A percentile compares a stretch with the other conserved stretches of the same genome.
phyloP scores from a whole-genome alignment of 176 grass and related monocot genomes.

The Eragrostis curvula region DNA sequence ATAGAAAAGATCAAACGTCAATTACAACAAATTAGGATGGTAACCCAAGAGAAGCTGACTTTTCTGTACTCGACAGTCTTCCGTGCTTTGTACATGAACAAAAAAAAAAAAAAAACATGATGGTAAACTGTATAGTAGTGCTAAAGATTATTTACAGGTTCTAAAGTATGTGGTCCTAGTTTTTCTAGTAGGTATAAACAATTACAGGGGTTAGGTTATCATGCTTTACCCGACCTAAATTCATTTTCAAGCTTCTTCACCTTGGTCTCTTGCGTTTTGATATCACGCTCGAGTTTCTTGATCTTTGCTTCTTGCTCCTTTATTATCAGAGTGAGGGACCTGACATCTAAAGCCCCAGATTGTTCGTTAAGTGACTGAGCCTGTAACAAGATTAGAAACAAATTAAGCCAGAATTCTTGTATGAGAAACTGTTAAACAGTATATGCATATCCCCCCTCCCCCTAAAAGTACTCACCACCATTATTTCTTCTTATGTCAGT shows the following conservation, averaged over 20 bases:
- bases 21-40: slow-evolving; percentile 44
- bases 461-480: slow-evolving; percentile 19
- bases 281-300: slow-evolving; percentile 61
- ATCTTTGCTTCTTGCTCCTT: slow-evolving; percentile 90
- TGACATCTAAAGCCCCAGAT: slow-evolving; percentile 75
- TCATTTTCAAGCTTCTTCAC: slow-evolving; percentile 77
- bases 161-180: slow-evolving; percentile 31
- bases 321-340: slow-evolving; percentile 54
- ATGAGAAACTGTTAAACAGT: slow-evolving; percentile 26
- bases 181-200: slow-evolving; percentile 10
- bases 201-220: slow-evolving; percentile 30
- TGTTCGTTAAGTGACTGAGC: slow-evolving; percentile 68
- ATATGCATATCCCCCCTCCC: not conserved
- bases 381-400: slow-evolving; percentile 54
- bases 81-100: slow-evolving; percentile 30
- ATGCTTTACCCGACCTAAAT: slow-evolving; percentile 46
- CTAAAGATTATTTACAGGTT: slow-evolving; percentile 48
- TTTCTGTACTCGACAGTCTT: slow-evolving; percentile 14
- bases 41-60: slow-evolving; percentile 33
- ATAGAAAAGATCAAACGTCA: slow-evolving; percentile 30
- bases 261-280: slow-evolving; percentile 70
- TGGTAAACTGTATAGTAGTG: slow-evolving; percentile 25
- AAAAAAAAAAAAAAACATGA: not conserved
- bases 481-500: not conserved
- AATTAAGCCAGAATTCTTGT: slow-evolving; percentile 27